These are phyloP conservation scores for Knoxia roxburghii DNA, from an alignment of 257 asterid genomes.

Conservation along the genomic window DNA sequence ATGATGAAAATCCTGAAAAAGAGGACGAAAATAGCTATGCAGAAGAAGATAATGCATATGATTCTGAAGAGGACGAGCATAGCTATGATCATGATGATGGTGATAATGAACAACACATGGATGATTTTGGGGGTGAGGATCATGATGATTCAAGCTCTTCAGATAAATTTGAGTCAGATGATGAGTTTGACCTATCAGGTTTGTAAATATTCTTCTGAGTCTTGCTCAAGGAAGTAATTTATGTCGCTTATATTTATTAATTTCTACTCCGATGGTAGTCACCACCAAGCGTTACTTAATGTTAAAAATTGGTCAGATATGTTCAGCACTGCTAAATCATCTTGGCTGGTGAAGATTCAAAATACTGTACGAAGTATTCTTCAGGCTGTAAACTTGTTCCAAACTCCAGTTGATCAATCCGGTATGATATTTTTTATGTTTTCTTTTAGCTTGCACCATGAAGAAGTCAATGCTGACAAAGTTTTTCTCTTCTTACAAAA, in stretches of 20 bases:
- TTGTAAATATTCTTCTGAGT: constrained; percentile 19
- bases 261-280: constrained; percentile 5
- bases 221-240: background rate
- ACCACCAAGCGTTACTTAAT: constrained; percentile 16
- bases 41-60: constrained; percentile 61
- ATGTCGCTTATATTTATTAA: background rate
- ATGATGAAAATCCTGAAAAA: constrained; percentile 37
- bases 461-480: constrained; percentile 19
- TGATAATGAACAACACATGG: constrained; percentile 49
- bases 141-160: constrained; percentile 62
- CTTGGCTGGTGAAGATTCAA: constrained; percentile 93
- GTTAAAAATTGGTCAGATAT: constrained; percentile 45
- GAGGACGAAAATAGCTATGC: constrained; percentile 44
- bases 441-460: constrained; percentile 10
- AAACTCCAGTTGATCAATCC: constrained; percentile 75
- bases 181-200: constrained; percentile 75
- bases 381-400: constrained; percentile 70
- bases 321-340: constrained; percentile 45
- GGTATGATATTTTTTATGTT: constrained; percentile 42
- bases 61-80: constrained; percentile 63
- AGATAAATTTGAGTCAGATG: constrained; percentile 58
- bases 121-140: constrained; percentile 51
- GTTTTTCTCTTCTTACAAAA: constrained; percentile 24
- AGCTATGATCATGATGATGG: constrained; percentile 59
- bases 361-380: constrained; percentile 54